A percentile compares a stretch with the other conserved stretches of the same genome.
Conservation (phyloP, 129 eudicot species). For the Gnaphalium uliginosum region DNA sequence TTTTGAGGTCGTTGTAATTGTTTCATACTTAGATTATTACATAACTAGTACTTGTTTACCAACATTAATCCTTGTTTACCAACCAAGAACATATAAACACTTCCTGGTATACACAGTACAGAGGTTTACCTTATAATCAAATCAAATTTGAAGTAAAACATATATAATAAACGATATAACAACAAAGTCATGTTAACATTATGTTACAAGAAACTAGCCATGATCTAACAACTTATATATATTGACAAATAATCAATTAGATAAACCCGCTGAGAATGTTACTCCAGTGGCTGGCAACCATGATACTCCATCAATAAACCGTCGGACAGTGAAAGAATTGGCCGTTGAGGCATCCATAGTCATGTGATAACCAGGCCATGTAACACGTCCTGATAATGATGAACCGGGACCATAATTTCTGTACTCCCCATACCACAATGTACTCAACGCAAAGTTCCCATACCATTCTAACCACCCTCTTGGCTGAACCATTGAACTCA, state of each 20-base stretch:
- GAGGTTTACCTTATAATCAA: conserved; percentile 21
- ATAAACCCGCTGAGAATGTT: conserved; percentile 68
- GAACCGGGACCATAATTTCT: conserved; percentile 83
- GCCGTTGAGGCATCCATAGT: conserved; percentile 59
- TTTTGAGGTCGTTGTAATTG: neutral
- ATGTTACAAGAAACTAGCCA: neutral
- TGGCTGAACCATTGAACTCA: conserved; percentile 73
- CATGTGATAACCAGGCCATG: conserved; percentile 84
- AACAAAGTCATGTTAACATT: neutral
- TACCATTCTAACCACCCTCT: conserved; percentile 96
- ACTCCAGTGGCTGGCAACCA: conserved; percentile 96
- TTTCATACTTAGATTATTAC: neutral
- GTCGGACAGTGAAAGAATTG: conserved; percentile 55
- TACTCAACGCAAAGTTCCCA: conserved; percentile 70
- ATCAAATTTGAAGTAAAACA: neutral
- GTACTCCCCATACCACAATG: conserved; percentile 89
- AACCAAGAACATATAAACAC: too few relatives aligned
- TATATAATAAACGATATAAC: neutral
- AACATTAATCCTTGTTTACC: too few relatives aligned
- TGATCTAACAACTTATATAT: neutral
- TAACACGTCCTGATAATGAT: conserved; percentile 56
- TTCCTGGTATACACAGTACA: too few relatives aligned
- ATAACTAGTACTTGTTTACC: too few relatives aligned
- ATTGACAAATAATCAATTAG: conserved; percentile 34
- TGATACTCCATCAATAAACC: conserved; percentile 69